Conservation (phyloP, 2,329 filamentous ascomycete genomes). For the Ophiobolus disseminans region DNA sequence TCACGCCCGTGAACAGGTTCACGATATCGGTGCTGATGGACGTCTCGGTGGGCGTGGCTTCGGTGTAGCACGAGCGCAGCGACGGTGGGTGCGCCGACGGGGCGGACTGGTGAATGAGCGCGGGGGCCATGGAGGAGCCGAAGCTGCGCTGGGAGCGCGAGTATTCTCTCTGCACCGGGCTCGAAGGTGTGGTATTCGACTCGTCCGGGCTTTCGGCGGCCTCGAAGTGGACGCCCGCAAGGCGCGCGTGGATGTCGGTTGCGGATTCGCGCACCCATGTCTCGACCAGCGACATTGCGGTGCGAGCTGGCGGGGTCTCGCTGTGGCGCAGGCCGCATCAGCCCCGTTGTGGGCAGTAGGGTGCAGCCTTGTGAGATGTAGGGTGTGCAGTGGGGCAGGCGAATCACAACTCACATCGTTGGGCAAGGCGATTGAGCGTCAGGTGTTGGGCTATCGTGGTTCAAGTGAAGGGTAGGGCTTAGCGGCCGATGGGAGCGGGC, state of each 20-base stretch:
- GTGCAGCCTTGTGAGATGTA: conserved; percentile 14
- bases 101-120: conserved; percentile 36
- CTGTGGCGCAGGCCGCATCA: conserved; percentile 24
- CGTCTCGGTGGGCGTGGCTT: conserved; percentile 34
- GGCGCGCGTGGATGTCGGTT: conserved; percentile 34
- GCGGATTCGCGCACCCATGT: conserved; percentile 35
- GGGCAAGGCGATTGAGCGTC: conserved; percentile 3
- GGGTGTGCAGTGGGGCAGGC: conserved; percentile 3
- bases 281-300: conserved; percentile 28
- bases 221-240: conserved; percentile 27
- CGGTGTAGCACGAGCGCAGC: conserved; percentile 32
- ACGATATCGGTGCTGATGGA: conserved; percentile 36
- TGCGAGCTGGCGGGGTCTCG: conserved; percentile 18
- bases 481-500: conserved; percentile 12
- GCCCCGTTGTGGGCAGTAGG: conserved; percentile 14
- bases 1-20: conserved; percentile 25
- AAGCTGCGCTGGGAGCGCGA: conserved; percentile 20
- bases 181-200: conserved; percentile 9
- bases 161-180: conserved; percentile 13
- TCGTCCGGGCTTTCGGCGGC: conserved; percentile 17
- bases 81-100: conserved; percentile 32
- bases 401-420: conserved; percentile 23
- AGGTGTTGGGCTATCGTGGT: conserved; percentile 7
- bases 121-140: conserved; percentile 42
- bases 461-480: conserved; percentile 18